phyloP scores from a whole-genome alignment of 129 eudicot species.

The Pulicaria dysenterica region DNA sequence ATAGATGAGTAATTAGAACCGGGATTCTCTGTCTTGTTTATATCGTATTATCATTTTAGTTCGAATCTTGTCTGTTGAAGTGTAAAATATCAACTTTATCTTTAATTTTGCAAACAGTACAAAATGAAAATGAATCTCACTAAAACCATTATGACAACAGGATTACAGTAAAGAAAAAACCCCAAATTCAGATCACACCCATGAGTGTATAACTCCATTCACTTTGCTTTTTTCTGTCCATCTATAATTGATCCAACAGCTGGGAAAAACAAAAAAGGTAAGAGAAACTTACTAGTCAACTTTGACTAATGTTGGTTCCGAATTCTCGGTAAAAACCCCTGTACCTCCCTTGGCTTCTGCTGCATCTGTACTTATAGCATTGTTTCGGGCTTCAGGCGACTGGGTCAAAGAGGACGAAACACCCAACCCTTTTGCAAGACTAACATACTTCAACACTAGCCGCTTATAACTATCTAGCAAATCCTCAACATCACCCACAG shows the following conservation, averaged over 20 bases:
- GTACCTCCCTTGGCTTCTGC: constrained; percentile 23
- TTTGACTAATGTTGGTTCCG: constrained; percentile 37
- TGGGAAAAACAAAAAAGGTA: not conserved
- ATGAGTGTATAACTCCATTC: not conserved
- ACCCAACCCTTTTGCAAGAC: constrained; percentile 83
- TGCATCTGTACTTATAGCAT: constrained; percentile 27
- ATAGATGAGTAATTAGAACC: constrained; percentile 35
- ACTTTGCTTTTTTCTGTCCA: constrained; percentile 8
- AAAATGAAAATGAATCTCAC: constrained; percentile 7
- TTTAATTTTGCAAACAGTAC: constrained; percentile 13
- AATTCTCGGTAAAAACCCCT: constrained; percentile 25
- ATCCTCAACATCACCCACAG: constrained; percentile 71
- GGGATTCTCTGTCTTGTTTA: no score
- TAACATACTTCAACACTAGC: constrained; percentile 74
- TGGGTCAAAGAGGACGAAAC: constrained; percentile 26
- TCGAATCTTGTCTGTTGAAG: no score
- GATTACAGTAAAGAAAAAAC: constrained; percentile 4
- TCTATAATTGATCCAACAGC: not conserved
- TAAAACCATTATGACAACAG: not conserved
- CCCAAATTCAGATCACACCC: constrained; percentile 1
- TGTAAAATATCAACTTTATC: no score
- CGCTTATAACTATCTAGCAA: constrained; percentile 70
- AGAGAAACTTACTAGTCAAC: constrained; percentile 24
- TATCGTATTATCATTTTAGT: no score
- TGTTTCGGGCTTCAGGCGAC: constrained; percentile 23